A percentile compares a stretch with the other conserved stretches of the same genome.
These are phyloP conservation scores for Coemansia sp. DNA, from an alignment of 192 early-diverging fungal genomes.

Conservation along the genomic window DNA sequence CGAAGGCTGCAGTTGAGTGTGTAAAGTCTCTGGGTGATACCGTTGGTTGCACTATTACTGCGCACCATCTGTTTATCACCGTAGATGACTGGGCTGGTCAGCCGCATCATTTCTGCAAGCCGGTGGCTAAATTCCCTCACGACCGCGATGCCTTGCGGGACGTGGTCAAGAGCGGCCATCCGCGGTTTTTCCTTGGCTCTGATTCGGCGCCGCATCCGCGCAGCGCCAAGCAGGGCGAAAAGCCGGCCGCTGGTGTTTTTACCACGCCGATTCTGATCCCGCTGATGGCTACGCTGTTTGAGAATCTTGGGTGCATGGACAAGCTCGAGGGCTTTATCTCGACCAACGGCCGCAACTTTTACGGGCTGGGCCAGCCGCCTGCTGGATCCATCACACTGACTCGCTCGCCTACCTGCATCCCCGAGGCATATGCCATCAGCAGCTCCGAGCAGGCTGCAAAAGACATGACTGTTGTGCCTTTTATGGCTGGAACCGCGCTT, in stretches of 20 bases:
- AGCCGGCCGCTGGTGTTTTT: constrained; percentile 87
- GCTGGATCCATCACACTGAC: constrained; percentile 30
- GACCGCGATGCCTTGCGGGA: constrained; percentile 88
- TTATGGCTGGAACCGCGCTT: constrained; percentile 72
- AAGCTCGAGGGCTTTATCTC: constrained; percentile 80
- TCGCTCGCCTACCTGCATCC: constrained; percentile 25
- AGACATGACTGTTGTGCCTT: constrained; percentile 73
- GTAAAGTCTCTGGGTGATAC: constrained; percentile 89
- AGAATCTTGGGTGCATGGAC: constrained; percentile 82
- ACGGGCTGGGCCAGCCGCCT: constrained; percentile 65
- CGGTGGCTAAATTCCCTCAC: constrained; percentile 93
- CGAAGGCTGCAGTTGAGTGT: constrained; percentile 88
- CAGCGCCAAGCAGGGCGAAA: constrained; percentile 78
- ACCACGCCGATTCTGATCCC: constrained; percentile 82
- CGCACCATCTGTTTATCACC: constrained; percentile 88
- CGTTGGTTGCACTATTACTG: constrained; percentile 93
- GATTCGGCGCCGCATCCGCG: constrained; percentile 96
- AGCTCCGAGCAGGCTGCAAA: not conserved
- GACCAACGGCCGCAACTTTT: constrained; percentile 83
- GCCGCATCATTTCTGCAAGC: constrained; percentile 97
- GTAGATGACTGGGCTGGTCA: constrained; percentile 99
- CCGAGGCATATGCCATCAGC: constrained; percentile 20
- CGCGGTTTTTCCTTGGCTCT: constrained; percentile 95
- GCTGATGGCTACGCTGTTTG: constrained; percentile 88
- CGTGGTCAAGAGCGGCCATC: constrained; percentile 82